Percentiles rank a stretch among this genome's conserved stretches.
Evolutionary conservation across 2,329 filamentous ascomycete species (phyloP).

Genomic region (Leptographium lundbergii): DNA sequence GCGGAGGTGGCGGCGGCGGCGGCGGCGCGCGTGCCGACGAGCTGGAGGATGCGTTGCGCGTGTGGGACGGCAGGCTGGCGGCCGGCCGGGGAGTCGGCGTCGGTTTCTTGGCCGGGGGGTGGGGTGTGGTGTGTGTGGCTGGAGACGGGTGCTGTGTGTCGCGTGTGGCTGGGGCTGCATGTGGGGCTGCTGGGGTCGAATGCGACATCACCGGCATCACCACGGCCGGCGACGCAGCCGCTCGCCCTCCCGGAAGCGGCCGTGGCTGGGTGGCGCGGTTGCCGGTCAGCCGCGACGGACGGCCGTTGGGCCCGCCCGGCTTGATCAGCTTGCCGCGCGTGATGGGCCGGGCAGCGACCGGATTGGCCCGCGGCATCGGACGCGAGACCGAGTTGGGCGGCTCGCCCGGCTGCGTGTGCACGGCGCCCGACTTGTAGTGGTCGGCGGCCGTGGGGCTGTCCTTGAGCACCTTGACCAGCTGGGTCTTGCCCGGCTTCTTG

Average conservation of each 20-base stretch:
- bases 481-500: constrained; percentile 92
- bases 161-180: too few species aligned
- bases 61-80: constrained; percentile 33
- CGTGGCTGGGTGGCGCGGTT: constrained; percentile 32
- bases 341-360: constrained; percentile 77
- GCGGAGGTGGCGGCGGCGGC: constrained; percentile 57
- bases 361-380: constrained; percentile 78
- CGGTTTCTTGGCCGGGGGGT: neutral
- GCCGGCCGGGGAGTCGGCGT: constrained; percentile 6
- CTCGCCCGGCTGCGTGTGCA: constrained; percentile 80
- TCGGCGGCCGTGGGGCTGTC: constrained; percentile 64
- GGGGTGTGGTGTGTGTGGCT: neutral
- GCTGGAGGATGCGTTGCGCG: constrained; percentile 41
- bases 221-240: neutral
- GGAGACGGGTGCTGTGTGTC: neutral
- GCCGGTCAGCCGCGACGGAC: constrained; percentile 57
- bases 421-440: constrained; percentile 83
- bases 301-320: constrained; percentile 74
- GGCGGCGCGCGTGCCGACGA: constrained; percentile 35
- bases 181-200: too few species aligned
- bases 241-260: constrained; percentile 7
- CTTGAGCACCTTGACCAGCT: constrained; percentile 78
- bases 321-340: constrained; percentile 87
- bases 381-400: constrained; percentile 69
- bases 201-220: too few species aligned